Evolutionary conservation across 2,329 filamentous ascomycete species (phyloP).

Genomic region (Fusarium sp.): DNA sequence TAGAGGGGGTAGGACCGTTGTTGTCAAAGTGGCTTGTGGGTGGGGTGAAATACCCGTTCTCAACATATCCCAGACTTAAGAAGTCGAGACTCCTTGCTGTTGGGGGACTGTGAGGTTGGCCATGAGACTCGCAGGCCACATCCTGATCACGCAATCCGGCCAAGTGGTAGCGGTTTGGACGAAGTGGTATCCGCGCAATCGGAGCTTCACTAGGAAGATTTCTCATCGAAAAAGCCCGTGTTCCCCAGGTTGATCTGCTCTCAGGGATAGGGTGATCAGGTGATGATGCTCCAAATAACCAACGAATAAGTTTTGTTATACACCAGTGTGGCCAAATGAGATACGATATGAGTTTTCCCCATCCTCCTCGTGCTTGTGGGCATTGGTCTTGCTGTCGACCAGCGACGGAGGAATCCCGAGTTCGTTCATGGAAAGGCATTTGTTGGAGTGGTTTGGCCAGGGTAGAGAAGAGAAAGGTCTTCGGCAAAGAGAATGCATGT

Average conservation of each 20-base stretch:
- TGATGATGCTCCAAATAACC: background rate
- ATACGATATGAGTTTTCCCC: background rate
- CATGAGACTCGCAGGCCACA: background rate
- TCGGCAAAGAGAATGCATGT: background rate
- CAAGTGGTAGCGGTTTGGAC: background rate
- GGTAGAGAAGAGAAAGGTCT: background rate
- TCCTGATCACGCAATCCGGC: background rate
- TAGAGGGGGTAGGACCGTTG: background rate
- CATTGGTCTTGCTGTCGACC: background rate
- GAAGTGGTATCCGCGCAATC: background rate
- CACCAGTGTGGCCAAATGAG: background rate
- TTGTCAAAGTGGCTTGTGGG: too few relatives aligned
- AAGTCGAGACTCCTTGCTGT: background rate
- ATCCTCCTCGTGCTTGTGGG: background rate
- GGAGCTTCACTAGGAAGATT: background rate
- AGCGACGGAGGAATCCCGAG: background rate
- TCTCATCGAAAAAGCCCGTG: background rate
- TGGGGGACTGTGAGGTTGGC: background rate
- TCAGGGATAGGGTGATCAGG: background rate
- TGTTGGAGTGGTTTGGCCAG: background rate
- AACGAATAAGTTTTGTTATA: background rate
- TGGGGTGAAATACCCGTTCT: background rate
- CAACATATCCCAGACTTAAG: background rate
- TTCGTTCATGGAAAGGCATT: background rate
- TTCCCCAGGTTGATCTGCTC: background rate